Base-by-base conservation (phyloP, 345 rosid genomes). In the Chamaenerion angustifolium region DNA sequence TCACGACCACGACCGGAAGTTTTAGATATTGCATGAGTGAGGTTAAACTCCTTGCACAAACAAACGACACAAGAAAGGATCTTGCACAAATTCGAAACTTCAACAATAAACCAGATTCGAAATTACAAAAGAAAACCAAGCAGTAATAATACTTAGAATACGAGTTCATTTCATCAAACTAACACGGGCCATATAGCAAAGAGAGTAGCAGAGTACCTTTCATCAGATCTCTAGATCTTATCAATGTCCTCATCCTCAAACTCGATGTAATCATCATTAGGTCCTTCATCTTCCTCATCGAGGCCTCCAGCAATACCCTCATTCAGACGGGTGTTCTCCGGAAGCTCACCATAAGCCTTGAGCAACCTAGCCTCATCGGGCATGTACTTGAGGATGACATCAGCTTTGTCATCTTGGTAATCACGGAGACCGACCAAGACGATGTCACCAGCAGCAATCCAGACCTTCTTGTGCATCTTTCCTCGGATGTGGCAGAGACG, bases 1-100 rank as follows among this genome's bases (percentile, higher is more conserved):
- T n/a, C n/a, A n/a, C n/a, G n/a, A n/a, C 3, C 12, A 1, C 1
- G 10, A 18, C 18, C 13, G 1, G 13, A 41, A 60, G 11, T 8
- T 35, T 57, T 65, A 88, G 96, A 75, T 80, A 12, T 57, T 92
- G 12, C 48, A 76, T 6, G 68, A 84, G n/a, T n/a, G n/a, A 21
- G 25, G 25, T 21, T 2, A 21, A 21, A 4, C 3, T 21, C 2
- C 25, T 21, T 21, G 25, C 2, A 2, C 3, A 21, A 21, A 21
- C 25, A 21, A 21, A 4, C 25, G 4, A 21, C 25, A 1, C 3
- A 4, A 21, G 4, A 21, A 21, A 21, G 25, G 3, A 21, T 21
- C n/a, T n/a, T n/a, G 5, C 27, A 23, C 27, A 5, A 23, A 23
- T 23, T 23, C 27, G 27, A 2, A 23, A 23, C 27, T 23, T 23